Evolutionary conservation across 176 grass and related monocot genomes (phyloP).

Genomic region (Otatea glauca): DNA sequence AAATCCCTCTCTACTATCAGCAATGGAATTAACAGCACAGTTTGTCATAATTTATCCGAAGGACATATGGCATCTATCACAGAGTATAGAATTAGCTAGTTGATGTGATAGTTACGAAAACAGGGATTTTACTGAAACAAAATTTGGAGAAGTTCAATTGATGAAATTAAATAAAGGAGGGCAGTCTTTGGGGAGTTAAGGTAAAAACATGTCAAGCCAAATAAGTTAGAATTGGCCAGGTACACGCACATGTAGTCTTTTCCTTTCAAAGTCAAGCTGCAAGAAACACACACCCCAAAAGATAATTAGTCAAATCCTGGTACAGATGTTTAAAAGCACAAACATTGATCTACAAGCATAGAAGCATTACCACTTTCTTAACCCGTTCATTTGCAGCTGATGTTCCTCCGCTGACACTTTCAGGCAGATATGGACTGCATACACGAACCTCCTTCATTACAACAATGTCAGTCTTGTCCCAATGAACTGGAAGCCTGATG

Average conservation of each 20-base stretch:
- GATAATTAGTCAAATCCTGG: slow-evolving; percentile 8
- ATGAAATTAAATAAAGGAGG: slow-evolving; percentile 25
- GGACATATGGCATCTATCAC: slow-evolving; percentile 3
- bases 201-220: slow-evolving; percentile 17
- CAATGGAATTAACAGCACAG: background rate
- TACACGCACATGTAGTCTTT: slow-evolving; percentile 74
- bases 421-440: slow-evolving; percentile 82
- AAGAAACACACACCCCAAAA: slow-evolving; percentile 12
- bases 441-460: slow-evolving; percentile 94
- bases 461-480: slow-evolving; percentile 94
- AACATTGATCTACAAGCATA: slow-evolving; percentile 10
- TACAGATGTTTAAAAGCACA: slow-evolving; percentile 2
- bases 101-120: slow-evolving; percentile 31
- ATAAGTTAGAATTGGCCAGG: slow-evolving; percentile 63
- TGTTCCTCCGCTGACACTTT: slow-evolving; percentile 90
- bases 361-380: slow-evolving; percentile 90
- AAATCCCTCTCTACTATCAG: background rate
- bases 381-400: slow-evolving; percentile 88
- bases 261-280: slow-evolving; percentile 95
- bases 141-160: background rate
- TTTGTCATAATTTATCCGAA: background rate
- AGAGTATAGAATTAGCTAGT: slow-evolving; percentile 14
- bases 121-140: slow-evolving; percentile 2
- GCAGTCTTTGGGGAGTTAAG: slow-evolving; percentile 18
- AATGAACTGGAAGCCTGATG: slow-evolving; percentile 90